phyloP scores from a whole-genome alignment of 768 basidiomycete genomes.

The Boletellus emodensis region DNA sequence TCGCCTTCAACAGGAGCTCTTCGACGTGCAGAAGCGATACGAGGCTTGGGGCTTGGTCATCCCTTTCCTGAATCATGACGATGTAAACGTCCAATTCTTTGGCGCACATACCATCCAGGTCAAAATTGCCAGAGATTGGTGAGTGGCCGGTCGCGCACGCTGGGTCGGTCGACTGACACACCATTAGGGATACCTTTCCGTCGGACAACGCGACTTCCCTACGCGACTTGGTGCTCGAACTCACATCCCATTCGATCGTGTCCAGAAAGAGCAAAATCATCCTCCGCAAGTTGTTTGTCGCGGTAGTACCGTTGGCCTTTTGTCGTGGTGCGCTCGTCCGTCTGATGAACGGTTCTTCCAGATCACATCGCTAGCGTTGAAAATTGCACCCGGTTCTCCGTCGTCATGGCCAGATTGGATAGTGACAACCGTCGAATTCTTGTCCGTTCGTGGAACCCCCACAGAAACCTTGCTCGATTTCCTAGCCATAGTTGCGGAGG shows the following conservation, averaged over 20 bases:
- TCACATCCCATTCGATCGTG: constrained; percentile 63
- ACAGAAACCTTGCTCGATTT: constrained; percentile 67
- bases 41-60: constrained; percentile 85
- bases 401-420: constrained; percentile 78
- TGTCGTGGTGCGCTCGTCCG: neutral
- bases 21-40: constrained; percentile 68
- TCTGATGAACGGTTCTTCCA: constrained; percentile 24
- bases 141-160: constrained; percentile 19
- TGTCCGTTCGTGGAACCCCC: constrained; percentile 57
- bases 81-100: constrained; percentile 89
- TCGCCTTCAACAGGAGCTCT: constrained; percentile 65
- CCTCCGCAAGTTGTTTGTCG: constrained; percentile 82
- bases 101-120: constrained; percentile 92
- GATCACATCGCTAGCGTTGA: constrained; percentile 68
- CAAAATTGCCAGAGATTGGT: constrained; percentile 94
- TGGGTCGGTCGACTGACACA: constrained; percentile 2
- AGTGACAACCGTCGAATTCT: constrained; percentile 52
- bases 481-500: constrained; percentile 80
- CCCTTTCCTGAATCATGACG: constrained; percentile 65
- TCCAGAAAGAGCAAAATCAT: constrained; percentile 64
- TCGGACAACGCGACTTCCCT: constrained; percentile 53
- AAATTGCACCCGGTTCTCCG: constrained; percentile 56
- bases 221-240: constrained; percentile 62
- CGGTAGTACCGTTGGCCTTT: constrained; percentile 42
- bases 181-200: constrained; percentile 70